Conservation (phyloP, 2,329 filamentous ascomycete species). For the Orbilia quercus region DNA sequence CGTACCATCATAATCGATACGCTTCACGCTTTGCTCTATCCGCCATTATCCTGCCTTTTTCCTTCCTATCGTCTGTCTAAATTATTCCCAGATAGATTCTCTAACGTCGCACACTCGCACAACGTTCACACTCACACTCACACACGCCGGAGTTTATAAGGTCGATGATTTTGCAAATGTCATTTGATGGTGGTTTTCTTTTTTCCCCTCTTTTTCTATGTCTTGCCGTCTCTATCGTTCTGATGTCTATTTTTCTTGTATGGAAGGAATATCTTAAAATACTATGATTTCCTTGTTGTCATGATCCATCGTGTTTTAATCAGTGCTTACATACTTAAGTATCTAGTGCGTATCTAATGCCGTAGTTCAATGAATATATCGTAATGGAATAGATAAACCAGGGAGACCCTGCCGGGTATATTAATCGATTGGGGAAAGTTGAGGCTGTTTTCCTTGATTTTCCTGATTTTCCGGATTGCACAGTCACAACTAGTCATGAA, state of each 20-base stretch:
- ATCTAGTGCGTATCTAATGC: no score
- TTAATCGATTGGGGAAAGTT: no score
- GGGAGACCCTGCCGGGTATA: no score
- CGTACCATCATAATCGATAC: slow-evolving; percentile 24
- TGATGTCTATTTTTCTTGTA: slow-evolving; percentile 16
- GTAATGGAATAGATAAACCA: no score
- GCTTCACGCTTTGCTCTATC: slow-evolving; percentile 10
- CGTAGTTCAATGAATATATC: no score
- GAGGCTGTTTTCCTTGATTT: no score
- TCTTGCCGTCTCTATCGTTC: neutral
- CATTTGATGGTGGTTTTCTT: slow-evolving; percentile 21
- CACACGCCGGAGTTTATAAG: slow-evolving; percentile 55
- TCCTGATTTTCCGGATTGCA: neutral
- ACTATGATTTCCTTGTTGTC: slow-evolving; percentile 31
- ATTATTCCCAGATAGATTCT: slow-evolving; percentile 52
- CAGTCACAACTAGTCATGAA: slow-evolving; percentile 6
- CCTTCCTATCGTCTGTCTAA: slow-evolving; percentile 43
- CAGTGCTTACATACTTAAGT: slow-evolving; percentile 12
- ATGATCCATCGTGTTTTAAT: slow-evolving; percentile 20
- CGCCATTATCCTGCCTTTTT: slow-evolving; percentile 13
- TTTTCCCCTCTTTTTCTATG: slow-evolving; percentile 8
- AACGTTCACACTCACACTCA: slow-evolving; percentile 10
- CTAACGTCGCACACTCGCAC: slow-evolving; percentile 38
- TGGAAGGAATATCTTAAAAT: slow-evolving; percentile 35
- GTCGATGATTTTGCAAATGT: slow-evolving; percentile 49